Base-by-base conservation (phyloP, 148 eudicot genomes). In the Talinum fruticosum region DNA sequence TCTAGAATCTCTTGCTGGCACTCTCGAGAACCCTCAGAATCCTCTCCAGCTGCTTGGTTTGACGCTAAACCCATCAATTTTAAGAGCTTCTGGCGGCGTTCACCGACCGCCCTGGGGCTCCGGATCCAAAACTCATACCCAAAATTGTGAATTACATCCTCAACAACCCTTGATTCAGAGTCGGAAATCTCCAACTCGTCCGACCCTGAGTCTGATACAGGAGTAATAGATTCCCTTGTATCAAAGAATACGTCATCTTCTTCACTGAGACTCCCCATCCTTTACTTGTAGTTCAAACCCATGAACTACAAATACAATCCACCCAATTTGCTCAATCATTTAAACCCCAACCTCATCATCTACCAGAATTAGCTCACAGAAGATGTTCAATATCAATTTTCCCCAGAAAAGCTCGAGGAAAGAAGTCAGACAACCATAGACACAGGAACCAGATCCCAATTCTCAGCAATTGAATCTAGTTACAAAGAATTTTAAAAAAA, bases 51-150 rank as follows among this genome's bases (percentile, higher is more conserved):
- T 74, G 34, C 77, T 30, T 77, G 71, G 71, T 79, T 82, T 37
- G 76, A 49, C 49, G 66, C 75, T 51, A 87, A 79, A 54, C 90
- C 93, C 91, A 93, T 87, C 87, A 83, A 83, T 49, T 74, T 84
- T 61, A 93, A 47, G n/a, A 96, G 84, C 80, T 87, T 91, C 36
- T 72, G 51, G 12, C 97, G 96, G 3, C 99, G 87, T 71, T 84
- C 88, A 23, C 78, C 51, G 34, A 90, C 85, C 34, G 85, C 80
- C 51, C 85, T 91, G 5, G 89, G 92, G 57, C 87, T 84, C 76
- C 77, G 78, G 41, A 80, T 87, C 99, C 99, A 91, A 53, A 87
- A 81, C 10, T 92, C 93, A 79, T 90, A 95, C 30, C 83, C 88
- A 10, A 86, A 83, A 53, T 73, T 77, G 1, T 71, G 69, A 54